Evolutionary conservation across 2,329 filamentous ascomycete genomes (phyloP).

Genomic region (Aspergillus spinulosporus): DNA sequence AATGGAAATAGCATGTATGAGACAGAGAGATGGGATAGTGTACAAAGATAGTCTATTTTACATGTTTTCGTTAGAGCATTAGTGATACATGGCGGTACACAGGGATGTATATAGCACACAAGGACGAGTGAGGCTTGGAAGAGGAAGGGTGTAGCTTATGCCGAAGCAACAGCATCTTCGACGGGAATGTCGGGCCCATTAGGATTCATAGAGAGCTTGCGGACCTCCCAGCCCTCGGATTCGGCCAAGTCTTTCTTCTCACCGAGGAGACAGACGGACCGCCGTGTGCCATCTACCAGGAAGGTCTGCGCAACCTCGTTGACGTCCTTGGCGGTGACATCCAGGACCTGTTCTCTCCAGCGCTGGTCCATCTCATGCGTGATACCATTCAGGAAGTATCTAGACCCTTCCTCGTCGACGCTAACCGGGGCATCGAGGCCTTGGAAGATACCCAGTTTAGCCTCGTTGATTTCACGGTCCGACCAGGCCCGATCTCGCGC

Average conservation of each 20-base stretch:
- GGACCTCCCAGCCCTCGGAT: constrained; percentile 69
- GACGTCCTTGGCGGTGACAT: constrained; percentile 79
- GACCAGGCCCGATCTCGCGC: constrained; percentile 80
- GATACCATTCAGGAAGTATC: constrained; percentile 78
- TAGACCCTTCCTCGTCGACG: constrained; percentile 85
- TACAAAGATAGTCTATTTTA: constrained; percentile 26
- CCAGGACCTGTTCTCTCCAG: constrained; percentile 78
- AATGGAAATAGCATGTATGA: constrained; percentile 2
- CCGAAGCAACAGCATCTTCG: constrained; percentile 20
- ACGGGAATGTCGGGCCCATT: constrained; percentile 14
- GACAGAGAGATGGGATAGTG: constrained; percentile 19
- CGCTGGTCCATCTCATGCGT: constrained; percentile 86
- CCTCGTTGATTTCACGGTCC: constrained; percentile 85
- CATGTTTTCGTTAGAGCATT: constrained; percentile 20
- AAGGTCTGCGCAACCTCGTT: constrained; percentile 78
- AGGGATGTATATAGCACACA: background rate
- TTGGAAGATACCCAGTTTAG: constrained; percentile 94
- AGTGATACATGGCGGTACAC: constrained; percentile 18
- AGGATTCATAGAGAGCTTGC: constrained; percentile 66
- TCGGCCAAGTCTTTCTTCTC: constrained; percentile 76
- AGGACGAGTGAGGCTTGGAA: background rate
- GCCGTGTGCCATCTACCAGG: constrained; percentile 65
- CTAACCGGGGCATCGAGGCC: constrained; percentile 82
- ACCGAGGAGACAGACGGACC: constrained; percentile 73
- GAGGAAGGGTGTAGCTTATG: constrained; percentile 18